These are phyloP conservation scores for Mrakiaceae sp. DNA, from an alignment of 1,284 basidiomycete species.

Conservation along the genomic window DNA sequence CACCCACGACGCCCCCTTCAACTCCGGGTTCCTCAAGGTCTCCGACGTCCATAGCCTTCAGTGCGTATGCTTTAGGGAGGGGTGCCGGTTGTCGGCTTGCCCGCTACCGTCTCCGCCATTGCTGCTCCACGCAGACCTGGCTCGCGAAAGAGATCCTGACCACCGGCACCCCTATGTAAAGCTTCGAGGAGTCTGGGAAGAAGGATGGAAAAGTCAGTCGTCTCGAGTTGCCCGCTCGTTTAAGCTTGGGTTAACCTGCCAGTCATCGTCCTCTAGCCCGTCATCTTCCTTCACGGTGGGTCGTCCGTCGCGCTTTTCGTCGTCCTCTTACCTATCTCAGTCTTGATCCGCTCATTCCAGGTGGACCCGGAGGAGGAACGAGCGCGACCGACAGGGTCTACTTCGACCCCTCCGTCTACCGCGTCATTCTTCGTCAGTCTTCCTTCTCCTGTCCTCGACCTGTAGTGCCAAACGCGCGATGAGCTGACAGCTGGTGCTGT, in stretches of 20 bases:
- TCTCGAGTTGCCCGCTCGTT: conserved; percentile 10
- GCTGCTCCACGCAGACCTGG: background rate
- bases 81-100: background rate
- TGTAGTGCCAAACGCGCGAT: conserved; percentile 7
- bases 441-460: background rate
- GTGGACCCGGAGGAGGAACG: conserved; percentile 33
- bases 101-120: background rate
- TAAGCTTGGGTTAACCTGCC: conserved; percentile 12
- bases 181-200: conserved; percentile 71
- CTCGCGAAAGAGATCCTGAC: background rate
- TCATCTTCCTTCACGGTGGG: conserved; percentile 68
- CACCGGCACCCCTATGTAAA: conserved; percentile 27
- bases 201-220: conserved; percentile 60
- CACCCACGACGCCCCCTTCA: conserved; percentile 50
- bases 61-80: conserved; percentile 39
- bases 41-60: conserved; percentile 64
- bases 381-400: conserved; percentile 52
- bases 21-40: conserved; percentile 56
- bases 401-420: conserved; percentile 75
- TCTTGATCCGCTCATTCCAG: background rate
- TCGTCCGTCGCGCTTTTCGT: conserved; percentile 5
- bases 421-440: conserved; percentile 33
- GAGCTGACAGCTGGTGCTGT: conserved; percentile 50
- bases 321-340: background rate
- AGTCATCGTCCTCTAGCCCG: conserved; percentile 34